phyloP scores from a whole-genome alignment of 139 green algal species.

The Marvania coccoides region DNA sequence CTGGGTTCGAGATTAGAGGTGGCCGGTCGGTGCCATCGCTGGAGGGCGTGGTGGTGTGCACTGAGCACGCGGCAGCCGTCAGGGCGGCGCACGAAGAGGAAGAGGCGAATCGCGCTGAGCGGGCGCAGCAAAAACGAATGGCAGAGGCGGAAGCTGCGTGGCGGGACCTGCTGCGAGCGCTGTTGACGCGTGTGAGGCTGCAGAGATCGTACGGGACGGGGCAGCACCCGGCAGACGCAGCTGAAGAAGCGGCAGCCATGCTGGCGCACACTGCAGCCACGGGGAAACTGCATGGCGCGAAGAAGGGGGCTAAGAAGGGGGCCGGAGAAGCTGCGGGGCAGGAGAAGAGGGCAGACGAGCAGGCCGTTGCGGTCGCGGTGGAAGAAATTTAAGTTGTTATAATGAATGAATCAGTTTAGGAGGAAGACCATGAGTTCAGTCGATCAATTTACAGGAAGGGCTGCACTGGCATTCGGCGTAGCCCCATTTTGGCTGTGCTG shows the following conservation, averaged over 20 bases:
- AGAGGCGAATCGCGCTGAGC: slow-evolving; percentile 26
- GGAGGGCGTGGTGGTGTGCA: slow-evolving; percentile 74
- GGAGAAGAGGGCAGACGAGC: background rate
- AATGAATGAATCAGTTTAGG: too few species aligned
- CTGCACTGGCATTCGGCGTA: too few species aligned
- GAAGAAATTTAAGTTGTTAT: slow-evolving; percentile 11
- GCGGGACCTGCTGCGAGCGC: slow-evolving; percentile 36
- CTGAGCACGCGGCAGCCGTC: slow-evolving; percentile 48
- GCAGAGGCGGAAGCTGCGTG: slow-evolving; percentile 38
- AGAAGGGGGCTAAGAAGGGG: background rate
- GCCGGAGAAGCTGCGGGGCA: background rate
- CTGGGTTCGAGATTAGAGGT: slow-evolving; percentile 62
- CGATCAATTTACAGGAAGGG: too few species aligned
- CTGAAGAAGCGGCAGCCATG: background rate
- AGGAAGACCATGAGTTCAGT: too few species aligned
- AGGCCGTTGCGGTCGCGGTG: background rate
- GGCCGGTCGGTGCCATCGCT: slow-evolving; percentile 58
- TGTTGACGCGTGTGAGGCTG: slow-evolving; percentile 29
- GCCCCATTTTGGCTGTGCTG: too few species aligned
- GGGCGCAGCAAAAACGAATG: slow-evolving; percentile 7
- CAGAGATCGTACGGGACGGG: slow-evolving; percentile 18
- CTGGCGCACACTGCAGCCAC: background rate
- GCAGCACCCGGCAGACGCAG: background rate
- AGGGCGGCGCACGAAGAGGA: slow-evolving; percentile 27
- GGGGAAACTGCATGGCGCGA: background rate